Percentiles rank a stretch among this genome's conserved stretches.
Conservation (phyloP, 345 rosid species). For the Corchorus olitorius region DNA sequence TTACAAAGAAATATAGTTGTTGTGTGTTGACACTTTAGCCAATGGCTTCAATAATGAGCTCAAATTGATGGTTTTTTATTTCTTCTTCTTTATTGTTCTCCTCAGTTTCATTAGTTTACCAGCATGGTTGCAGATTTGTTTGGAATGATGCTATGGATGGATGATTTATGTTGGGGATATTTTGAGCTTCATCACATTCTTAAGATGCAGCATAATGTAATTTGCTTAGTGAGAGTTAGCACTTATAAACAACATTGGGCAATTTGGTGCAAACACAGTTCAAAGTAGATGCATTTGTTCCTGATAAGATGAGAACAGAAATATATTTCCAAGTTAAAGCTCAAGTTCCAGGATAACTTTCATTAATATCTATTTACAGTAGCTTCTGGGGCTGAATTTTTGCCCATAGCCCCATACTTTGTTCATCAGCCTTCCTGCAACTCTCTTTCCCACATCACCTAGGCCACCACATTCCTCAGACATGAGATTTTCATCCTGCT, state of each 20-base stretch:
- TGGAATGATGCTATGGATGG: too few species aligned
- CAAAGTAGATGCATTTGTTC: background rate
- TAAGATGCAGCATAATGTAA: background rate
- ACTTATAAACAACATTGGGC: background rate
- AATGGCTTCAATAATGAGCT: background rate
- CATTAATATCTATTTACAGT: background rate
- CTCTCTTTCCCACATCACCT: background rate
- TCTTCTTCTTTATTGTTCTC: background rate
- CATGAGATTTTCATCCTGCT: background rate
- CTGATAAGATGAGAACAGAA: background rate
- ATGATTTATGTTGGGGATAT: background rate
- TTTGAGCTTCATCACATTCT: background rate
- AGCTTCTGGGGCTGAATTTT: slow-evolving; percentile 1
- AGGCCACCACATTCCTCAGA: background rate
- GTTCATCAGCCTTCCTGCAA: slow-evolving; percentile 7
- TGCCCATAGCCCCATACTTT: background rate
- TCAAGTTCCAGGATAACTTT: background rate
- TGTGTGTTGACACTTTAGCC: background rate
- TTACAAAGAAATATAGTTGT: background rate
- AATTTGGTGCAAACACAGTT: background rate
- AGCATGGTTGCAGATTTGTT: too few species aligned
- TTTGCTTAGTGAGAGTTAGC: background rate
- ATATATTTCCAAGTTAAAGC: too few species aligned
- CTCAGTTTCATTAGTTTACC: background rate
- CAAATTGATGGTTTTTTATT: background rate